Evolutionary conservation across 2,329 filamentous ascomycete species (phyloP), one percentile per base, ranked within the genome.

Genomic region (Botryotinia calthae): DNA sequence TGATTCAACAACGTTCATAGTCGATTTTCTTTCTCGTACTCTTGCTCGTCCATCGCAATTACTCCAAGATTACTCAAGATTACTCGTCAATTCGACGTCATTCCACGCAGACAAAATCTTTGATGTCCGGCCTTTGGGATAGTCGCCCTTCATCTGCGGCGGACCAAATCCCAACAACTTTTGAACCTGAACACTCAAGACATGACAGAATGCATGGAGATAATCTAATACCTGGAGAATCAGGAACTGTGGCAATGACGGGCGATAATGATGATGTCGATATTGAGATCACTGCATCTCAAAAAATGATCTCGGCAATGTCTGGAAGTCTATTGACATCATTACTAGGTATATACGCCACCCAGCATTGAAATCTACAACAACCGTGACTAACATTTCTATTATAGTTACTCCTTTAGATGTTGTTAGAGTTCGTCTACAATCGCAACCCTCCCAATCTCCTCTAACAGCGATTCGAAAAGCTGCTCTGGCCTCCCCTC

Each of bases 271-370:
- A 83, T 51, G 79, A 80, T 71, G 81, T 82, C 72, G 84, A 84
- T 54, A 82, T 86, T 40, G 90, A 95, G 75, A 93, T 97, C 76
- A 94, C 95, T 8, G 88, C 94, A 34, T 83, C 87, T 20, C 95
- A 98, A 84, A 96, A 95, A 85, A 99, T 99, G 96, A 82, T 97
- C 71, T 97, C 95, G 72, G 96, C 96, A 67, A 93, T 95, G 76
- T 91, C 92, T 71, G 96, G 96, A 74, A 98, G 95, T 82, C 84
- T 99, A 73, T 82, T 98, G 75, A 98, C 95, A 14, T 96, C 94
- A 31, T 83, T 98, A 40, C 87, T 98, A 59, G 93, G 95, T 97
- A 86, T 76, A 72, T 73, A 86, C 76, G 73, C 73, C 71, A 66
- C 58, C n/a, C n/a, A 7, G 25, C 65, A 10, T 51, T 61, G 18